Percentiles rank a stretch among this genome's conserved stretches.
Evolutionary conservation across 2,329 filamentous ascomycete genomes (phyloP).

Genomic region (Alternaria solani): DNA sequence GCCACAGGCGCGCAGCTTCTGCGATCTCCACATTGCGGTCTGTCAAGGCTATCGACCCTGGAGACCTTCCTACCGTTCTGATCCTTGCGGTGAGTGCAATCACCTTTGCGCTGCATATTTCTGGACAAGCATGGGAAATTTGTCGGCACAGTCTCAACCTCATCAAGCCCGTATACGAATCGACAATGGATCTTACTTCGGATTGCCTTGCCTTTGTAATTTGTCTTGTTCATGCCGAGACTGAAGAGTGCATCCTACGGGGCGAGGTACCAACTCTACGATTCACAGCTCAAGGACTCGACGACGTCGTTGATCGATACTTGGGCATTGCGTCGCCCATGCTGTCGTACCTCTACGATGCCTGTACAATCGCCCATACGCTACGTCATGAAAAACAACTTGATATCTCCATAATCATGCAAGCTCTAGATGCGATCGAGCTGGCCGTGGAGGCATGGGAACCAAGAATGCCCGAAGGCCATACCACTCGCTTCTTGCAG

Average conservation of each 20-base stretch:
- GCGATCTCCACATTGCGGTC: constrained; percentile 10
- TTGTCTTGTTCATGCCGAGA: constrained; percentile 9
- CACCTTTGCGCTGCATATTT: constrained; percentile 11
- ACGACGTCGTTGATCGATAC: constrained; percentile 8
- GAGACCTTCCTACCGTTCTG: constrained; percentile 3
- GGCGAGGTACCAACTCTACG: constrained; percentile 10
- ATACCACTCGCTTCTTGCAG: constrained; percentile 6
- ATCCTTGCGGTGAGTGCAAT: constrained; percentile 12
- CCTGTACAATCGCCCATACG: constrained; percentile 2
- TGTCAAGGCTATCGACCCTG: background rate
- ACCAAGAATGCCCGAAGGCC: constrained; percentile 3
- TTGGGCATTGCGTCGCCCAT: constrained; percentile 11
- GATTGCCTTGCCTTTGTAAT: constrained; percentile 9
- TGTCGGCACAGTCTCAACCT: constrained; percentile 6
- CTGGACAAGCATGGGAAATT: constrained; percentile 6
- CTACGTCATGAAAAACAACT: constrained; percentile 6
- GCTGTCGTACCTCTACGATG: constrained; percentile 9
- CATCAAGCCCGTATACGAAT: constrained; percentile 9
- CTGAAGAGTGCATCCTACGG: constrained; percentile 6
- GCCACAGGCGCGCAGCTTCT: constrained; percentile 10
- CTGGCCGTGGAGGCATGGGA: constrained; percentile 3
- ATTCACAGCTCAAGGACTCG: background rate
- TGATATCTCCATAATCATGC: background rate
- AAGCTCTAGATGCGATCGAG: constrained; percentile 5
- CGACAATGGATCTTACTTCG: background rate